Conservation (phyloP, 1,284 basidiomycete species). For the Gomphus bonarii region DNA sequence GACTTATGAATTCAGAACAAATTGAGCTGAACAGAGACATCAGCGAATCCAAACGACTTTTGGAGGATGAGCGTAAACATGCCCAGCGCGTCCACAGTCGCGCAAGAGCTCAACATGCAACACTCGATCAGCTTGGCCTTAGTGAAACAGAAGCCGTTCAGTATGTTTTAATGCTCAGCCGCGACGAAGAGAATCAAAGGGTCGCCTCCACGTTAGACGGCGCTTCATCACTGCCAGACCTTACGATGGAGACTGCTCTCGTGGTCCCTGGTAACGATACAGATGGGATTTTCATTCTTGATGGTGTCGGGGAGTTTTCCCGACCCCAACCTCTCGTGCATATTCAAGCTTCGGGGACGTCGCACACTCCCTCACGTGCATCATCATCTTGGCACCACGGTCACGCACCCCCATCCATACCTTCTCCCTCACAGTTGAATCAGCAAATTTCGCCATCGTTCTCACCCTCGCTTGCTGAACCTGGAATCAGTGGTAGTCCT, state of each 20-base stretch:
- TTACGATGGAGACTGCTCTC: too few species aligned
- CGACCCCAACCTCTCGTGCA: conserved; percentile 5
- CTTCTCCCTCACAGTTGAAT: conserved; percentile 29
- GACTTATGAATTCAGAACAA: conserved; percentile 34
- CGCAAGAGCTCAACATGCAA: conserved; percentile 45
- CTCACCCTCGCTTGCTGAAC: conserved; percentile 32
- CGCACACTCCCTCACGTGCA: not conserved
- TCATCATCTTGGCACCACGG: not conserved
- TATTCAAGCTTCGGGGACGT: not conserved
- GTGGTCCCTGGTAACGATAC: conserved; percentile 20
- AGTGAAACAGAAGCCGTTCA: conserved; percentile 72
- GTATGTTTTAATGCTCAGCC: conserved; percentile 78
- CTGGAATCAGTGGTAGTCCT: conserved; percentile 24
- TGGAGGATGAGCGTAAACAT: conserved; percentile 37
- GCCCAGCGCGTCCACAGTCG: conserved; percentile 31
- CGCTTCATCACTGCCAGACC: not conserved
- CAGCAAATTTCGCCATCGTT: conserved; percentile 27
- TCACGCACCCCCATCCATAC: conserved; percentile 14
- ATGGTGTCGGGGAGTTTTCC: conserved; percentile 17
- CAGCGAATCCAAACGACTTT: conserved; percentile 42
- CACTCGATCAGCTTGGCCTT: conserved; percentile 56
- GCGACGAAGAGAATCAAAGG: conserved; percentile 53
- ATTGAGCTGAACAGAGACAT: conserved; percentile 59
- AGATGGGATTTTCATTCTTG: conserved; percentile 47
- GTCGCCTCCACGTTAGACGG: conserved; percentile 12